These are phyloP conservation scores for Macrolepiota albuminosa DNA, from an alignment of 768 basidiomycete species.

Conservation along the genomic window DNA sequence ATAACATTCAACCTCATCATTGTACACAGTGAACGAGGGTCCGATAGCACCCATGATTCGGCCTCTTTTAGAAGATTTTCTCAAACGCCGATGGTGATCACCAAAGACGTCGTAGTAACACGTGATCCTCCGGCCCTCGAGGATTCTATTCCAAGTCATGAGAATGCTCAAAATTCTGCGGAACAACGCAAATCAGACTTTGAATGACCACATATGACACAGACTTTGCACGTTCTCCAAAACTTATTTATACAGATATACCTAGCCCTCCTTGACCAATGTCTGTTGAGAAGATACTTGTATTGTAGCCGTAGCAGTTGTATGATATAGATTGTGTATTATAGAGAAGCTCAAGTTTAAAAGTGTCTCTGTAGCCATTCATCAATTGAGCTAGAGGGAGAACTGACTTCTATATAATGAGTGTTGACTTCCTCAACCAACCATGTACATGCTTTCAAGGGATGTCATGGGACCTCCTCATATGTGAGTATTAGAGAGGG, in stretches of 20 bases:
- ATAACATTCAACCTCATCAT: conserved; percentile 14
- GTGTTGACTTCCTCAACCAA: neutral
- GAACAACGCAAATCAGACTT: neutral
- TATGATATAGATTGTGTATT: neutral
- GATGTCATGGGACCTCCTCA: too few species aligned
- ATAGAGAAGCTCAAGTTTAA: neutral
- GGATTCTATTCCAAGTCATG: neutral
- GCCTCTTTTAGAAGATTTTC: conserved; percentile 2
- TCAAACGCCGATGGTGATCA: conserved; percentile 6
- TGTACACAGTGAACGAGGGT: neutral
- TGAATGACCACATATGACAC: neutral
- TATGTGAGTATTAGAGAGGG: too few species aligned
- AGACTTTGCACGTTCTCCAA: neutral
- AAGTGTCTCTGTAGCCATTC: neutral
- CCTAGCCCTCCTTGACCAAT: neutral
- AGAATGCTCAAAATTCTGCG: neutral
- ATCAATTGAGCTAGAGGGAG: neutral
- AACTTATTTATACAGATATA: neutral
- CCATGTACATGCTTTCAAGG: neutral
- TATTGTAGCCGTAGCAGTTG: neutral
- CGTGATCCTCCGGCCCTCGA: neutral
- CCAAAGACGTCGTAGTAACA: conserved; percentile 9
- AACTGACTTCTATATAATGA: neutral
- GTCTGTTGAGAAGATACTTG: neutral
- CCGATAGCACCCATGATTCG: neutral